A percentile compares a stretch with the other conserved stretches of the same genome.
Conservation (phyloP, 768 basidiomycete species). For the Trametes coccinea region DNA sequence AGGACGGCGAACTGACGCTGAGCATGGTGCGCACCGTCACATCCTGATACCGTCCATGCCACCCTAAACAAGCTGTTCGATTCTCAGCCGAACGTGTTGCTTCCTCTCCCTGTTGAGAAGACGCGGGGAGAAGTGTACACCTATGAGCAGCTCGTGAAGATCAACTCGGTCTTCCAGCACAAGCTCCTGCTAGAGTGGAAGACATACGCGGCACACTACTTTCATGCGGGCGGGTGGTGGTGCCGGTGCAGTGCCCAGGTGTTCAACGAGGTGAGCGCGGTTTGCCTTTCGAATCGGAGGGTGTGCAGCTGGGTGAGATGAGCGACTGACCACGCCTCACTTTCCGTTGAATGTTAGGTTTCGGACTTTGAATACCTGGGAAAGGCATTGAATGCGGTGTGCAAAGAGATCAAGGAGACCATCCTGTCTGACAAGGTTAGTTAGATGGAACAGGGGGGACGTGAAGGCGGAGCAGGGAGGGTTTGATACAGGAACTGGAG, state of each 20-base stretch:
- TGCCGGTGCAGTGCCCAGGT: conserved; percentile 38
- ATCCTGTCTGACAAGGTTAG: conserved; percentile 14
- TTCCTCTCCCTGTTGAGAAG: conserved; percentile 38
- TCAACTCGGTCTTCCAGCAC: conserved; percentile 20
- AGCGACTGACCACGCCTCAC: not conserved
- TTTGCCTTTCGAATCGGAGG: not conserved
- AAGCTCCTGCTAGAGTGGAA: conserved; percentile 34
- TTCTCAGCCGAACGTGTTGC: conserved; percentile 41
- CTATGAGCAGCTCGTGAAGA: conserved; percentile 15
- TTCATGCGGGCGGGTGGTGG: conserved; percentile 38
- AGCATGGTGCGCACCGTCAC: conserved; percentile 56
- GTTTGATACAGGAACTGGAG: too few relatives aligned
- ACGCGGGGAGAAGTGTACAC: conserved; percentile 17
- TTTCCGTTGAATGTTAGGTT: conserved; percentile 14
- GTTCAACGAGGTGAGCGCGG: conserved; percentile 37
- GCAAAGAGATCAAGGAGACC: conserved; percentile 27
- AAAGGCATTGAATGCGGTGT: conserved; percentile 26
- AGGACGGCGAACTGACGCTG: conserved; percentile 56
- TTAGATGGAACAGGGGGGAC: not conserved
- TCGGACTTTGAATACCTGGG: conserved; percentile 33
- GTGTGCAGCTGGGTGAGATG: too few relatives aligned
- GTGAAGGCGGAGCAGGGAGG: too few relatives aligned
- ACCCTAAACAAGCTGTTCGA: not conserved
- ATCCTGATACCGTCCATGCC: not conserved
- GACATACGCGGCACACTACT: conserved; percentile 30